Evolutionary conservation across 202 grass and related monocot genomes (phyloP), one percentile per base, ranked within the genome.

Genomic region (Zizania palustris): DNA sequence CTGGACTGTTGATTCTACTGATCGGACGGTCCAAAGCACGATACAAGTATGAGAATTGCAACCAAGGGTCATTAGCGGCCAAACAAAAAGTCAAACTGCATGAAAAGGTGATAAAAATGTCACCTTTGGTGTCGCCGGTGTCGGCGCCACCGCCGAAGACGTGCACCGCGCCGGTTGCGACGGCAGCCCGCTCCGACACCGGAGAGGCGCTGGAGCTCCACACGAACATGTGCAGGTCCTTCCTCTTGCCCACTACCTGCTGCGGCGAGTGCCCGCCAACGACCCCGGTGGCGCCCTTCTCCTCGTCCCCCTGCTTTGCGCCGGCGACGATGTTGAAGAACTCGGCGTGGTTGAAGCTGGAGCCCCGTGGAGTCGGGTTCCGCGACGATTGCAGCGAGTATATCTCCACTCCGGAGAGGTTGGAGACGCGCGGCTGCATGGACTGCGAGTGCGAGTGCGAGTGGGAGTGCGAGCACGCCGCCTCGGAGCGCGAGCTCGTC

Each of bases 361-460:
- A 99, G 0, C 96, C 96, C 0, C 96, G 5, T 3, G 96, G 96
- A 45, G 96, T 99, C 1, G 96, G 96, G 74, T 95, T 99, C 9
- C 96, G 76, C 42, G 96, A 99, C 13, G 96, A 99, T 76, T 95
- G 92, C 33, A 99, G 81, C 19, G 96, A 99, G 89, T 99, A 99
- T 4, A 99, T 99, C 87, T 99, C 96, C 0, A 93, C 96, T 45
- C 93, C 93, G 57, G 96, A 99, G 14, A 99, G 80, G 80, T 95
- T 99, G 5, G 96, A 99, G 6, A 93, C 82, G 2, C 96, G 83
- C 8, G 95, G 95, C 82, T 67, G 80, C 78, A 69, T 40, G 45
- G 71, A 39, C 69, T 64, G 57, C 7, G 84, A 60, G 57, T 83
- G 57, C 7, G 84, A 60, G 57, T 83, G 84, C 0, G 85, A 82